phyloP scores from a whole-genome alignment of 192 early-diverging fungal species.

The Pilobolus umbonatus region DNA sequence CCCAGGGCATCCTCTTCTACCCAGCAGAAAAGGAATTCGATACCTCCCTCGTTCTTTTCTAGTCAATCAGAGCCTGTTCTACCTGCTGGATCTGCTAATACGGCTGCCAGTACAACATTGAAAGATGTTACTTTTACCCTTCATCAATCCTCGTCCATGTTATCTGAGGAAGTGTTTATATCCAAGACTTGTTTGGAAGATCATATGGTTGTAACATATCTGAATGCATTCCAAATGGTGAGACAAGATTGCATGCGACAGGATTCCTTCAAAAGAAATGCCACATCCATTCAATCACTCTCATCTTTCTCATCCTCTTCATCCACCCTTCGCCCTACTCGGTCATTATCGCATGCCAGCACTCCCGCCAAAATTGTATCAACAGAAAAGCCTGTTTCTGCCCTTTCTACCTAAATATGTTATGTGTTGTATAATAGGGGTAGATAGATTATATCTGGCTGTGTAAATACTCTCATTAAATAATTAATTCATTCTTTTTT shows the following conservation, averaged over 20 bases:
- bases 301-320: constrained; percentile 9
- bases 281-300: neutral
- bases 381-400: no score
- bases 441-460: no score
- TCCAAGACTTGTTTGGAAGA: constrained; percentile 36
- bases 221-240: constrained; percentile 27
- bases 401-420: no score
- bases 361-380: no score
- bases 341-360: no score
- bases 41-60: constrained; percentile 7
- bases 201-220: constrained; percentile 35
- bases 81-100: neutral
- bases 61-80: constrained; percentile 13
- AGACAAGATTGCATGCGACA: constrained; percentile 21
- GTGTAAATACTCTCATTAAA: no score
- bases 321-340: no score
- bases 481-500: no score
- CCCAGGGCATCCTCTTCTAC: neutral
- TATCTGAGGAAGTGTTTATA: constrained; percentile 32
- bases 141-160: constrained; percentile 18
- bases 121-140: constrained; percentile 27
- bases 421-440: no score
- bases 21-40: neutral
- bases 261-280: neutral
- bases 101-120: no score